Evolutionary conservation across 306 rosid species (phyloP).

Genomic region (Vicia villosa): DNA sequence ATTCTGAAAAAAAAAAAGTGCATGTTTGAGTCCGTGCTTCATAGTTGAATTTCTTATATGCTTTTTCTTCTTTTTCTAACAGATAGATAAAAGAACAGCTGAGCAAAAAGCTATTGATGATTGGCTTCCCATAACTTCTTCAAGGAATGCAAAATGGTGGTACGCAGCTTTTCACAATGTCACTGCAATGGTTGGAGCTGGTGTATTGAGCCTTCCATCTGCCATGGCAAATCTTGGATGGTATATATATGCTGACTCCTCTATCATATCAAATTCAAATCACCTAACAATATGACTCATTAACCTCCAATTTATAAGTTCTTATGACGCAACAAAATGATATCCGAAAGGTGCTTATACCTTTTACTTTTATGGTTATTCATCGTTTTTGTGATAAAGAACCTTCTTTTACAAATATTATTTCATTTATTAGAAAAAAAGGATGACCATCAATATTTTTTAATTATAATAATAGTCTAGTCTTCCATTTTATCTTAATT

Average conservation of each 20-base stretch:
- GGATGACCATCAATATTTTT: too few species aligned
- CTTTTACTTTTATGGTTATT: too few species aligned
- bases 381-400: too few species aligned
- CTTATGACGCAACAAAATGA: too few species aligned
- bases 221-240: slow-evolving; percentile 4
- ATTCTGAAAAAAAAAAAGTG: neutral
- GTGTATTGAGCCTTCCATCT: neutral
- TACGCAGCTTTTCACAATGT: slow-evolving; percentile 3
- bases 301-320: too few species aligned
- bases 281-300: too few species aligned
- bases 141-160: slow-evolving; percentile 8
- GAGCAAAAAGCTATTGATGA: neutral
- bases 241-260: neutral
- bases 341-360: too few species aligned
- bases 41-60: neutral
- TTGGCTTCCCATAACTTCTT: neutral
- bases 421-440: too few species aligned
- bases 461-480: too few species aligned
- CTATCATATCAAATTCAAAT: too few species aligned
- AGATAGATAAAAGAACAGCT: neutral
- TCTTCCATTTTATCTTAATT: too few species aligned
- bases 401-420: too few species aligned
- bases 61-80: neutral
- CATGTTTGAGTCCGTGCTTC: neutral
- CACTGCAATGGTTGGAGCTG: slow-evolving; percentile 7